Conservation (phyloP, 2,329 filamentous ascomycete genomes). For the Phyllosticta citriasiana region DNA sequence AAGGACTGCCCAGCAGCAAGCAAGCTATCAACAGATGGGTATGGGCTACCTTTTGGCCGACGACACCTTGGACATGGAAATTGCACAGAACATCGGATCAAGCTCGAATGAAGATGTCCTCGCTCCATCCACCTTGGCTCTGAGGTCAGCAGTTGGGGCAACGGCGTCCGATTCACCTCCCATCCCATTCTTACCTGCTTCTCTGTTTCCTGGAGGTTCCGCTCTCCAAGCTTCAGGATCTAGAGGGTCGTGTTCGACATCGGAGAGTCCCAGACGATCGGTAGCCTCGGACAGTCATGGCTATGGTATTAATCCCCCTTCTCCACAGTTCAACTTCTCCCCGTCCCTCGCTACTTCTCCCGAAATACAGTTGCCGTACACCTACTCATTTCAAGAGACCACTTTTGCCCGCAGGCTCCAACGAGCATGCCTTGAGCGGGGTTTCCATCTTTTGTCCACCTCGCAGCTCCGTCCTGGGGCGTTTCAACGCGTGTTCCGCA, state of each 20-base stretch:
- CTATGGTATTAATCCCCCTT: conserved; percentile 14
- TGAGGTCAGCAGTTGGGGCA: neutral
- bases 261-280: neutral
- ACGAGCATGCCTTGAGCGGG: conserved; percentile 53
- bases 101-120: neutral
- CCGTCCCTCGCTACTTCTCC: conserved; percentile 14
- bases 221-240: neutral
- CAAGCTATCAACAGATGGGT: conserved; percentile 7
- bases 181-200: neutral
- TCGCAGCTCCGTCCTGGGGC: conserved; percentile 18
- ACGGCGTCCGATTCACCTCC: neutral
- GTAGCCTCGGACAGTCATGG: neutral
- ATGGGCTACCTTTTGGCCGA: conserved; percentile 9
- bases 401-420: conserved; percentile 64
- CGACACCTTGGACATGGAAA: neutral
- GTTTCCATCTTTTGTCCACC: conserved; percentile 48
- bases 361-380: conserved; percentile 31
- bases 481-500: conserved; percentile 52
- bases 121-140: neutral
- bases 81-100: neutral
- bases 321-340: conserved; percentile 13
- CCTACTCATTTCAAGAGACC: conserved; percentile 53
- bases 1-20: neutral
- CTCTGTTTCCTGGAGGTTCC: neutral
- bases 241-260: neutral